phyloP scores from a whole-genome alignment of 768 basidiomycete genomes.

The Calocera viscosa region DNA sequence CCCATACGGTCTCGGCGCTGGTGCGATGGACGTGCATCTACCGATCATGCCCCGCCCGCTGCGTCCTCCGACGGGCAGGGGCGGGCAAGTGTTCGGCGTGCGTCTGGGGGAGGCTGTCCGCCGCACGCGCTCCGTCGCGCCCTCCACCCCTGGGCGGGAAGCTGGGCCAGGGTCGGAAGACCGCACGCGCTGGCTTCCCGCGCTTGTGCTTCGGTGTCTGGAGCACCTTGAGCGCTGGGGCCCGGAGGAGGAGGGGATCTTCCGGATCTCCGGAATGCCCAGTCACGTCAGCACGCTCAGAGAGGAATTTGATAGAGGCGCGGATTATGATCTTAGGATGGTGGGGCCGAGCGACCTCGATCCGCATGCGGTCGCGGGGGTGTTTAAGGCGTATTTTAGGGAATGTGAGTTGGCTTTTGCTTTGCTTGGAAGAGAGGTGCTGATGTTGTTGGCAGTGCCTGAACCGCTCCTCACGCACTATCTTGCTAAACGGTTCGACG shows the following conservation, averaged over 20 bases:
- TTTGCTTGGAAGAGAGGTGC: slow-evolving; percentile 12
- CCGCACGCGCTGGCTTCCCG: slow-evolving; percentile 37
- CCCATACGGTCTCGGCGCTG: neutral
- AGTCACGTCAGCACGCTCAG: slow-evolving; percentile 66
- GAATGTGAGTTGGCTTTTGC: slow-evolving; percentile 52
- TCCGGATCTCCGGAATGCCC: slow-evolving; percentile 72
- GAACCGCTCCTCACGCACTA: slow-evolving; percentile 68
- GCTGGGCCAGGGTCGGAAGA: slow-evolving; percentile 10
- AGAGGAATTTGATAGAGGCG: slow-evolving; percentile 74
- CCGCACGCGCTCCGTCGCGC: neutral
- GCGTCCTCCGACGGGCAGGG: slow-evolving; percentile 9
- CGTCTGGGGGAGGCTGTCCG: slow-evolving; percentile 30
- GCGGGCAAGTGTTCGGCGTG: slow-evolving; percentile 3
- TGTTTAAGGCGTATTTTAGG: slow-evolving; percentile 86
- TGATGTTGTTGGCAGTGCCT: slow-evolving; percentile 47
- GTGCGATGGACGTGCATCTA: neutral
- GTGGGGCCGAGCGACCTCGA: slow-evolving; percentile 79
- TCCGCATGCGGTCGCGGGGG: slow-evolving; percentile 83
- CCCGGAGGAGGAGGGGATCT: slow-evolving; percentile 72
- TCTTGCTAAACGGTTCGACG: slow-evolving; percentile 65
- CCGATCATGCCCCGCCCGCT: slow-evolving; percentile 13
- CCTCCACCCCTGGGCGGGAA: slow-evolving; percentile 24
- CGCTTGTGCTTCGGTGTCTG: slow-evolving; percentile 66
- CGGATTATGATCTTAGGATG: slow-evolving; percentile 70
- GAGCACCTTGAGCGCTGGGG: slow-evolving; percentile 77